A percentile compares a stretch with the other conserved stretches of the same genome.
Conservation (phyloP, 148 eudicot species). For the Linanthus parryae region DNA sequence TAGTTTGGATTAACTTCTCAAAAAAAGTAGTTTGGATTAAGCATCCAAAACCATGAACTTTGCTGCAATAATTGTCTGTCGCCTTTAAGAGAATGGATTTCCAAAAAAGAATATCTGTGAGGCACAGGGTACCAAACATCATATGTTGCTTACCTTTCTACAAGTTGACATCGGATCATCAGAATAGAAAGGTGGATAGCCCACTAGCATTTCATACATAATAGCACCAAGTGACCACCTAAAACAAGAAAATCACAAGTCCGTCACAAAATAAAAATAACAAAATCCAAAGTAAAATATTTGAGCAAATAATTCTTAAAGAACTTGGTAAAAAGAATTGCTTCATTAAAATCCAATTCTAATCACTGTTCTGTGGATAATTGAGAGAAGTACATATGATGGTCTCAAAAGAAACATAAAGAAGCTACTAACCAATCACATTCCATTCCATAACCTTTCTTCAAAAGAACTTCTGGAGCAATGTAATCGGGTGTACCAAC, state of each 20-base stretch:
- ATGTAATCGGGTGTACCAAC: conserved; percentile 99
- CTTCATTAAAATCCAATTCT: too few relatives aligned
- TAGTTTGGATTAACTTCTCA: too few relatives aligned
- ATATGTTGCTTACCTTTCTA: conserved; percentile 56
- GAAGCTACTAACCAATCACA: conserved; percentile 84
- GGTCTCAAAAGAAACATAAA: background rate
- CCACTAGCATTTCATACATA: conserved; percentile 97
- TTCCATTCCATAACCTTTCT: conserved; percentile 96
- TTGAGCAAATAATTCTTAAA: too few relatives aligned
- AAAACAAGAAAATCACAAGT: conserved; percentile 14
- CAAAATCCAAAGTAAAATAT: too few relatives aligned
- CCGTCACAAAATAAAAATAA: too few relatives aligned
- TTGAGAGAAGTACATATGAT: too few relatives aligned
- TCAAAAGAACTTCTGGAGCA: conserved; percentile 95
- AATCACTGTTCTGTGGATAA: too few relatives aligned
- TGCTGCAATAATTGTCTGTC: too few relatives aligned
- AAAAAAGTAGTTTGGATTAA: too few relatives aligned
- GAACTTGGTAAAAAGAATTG: too few relatives aligned
- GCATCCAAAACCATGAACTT: too few relatives aligned
- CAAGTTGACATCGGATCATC: conserved; percentile 99
- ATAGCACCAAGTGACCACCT: conserved; percentile 99
- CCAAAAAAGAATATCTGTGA: background rate
- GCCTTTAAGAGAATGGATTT: too few relatives aligned
- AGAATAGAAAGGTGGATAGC: conserved; percentile 98
- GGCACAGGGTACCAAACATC: background rate